These are phyloP conservation scores for Solanum pinnatisectum DNA, from an alignment of 257 asterid species.

Conservation along the genomic window DNA sequence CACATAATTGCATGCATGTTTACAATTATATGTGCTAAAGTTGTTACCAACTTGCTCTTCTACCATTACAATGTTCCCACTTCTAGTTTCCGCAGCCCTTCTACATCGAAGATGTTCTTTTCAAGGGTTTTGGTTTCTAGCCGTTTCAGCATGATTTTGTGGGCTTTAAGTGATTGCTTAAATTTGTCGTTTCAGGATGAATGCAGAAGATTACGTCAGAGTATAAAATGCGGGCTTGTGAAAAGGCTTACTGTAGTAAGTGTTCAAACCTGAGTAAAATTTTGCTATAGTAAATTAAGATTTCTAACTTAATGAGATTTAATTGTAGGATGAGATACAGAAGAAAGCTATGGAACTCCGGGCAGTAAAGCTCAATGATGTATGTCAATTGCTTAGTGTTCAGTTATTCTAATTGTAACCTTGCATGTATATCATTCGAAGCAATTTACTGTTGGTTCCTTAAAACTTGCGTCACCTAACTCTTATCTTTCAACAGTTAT, in stretches of 20 bases:
- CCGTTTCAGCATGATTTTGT: not conserved
- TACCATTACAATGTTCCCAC: not conserved
- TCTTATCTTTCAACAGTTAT: not conserved
- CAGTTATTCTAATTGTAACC: not conserved
- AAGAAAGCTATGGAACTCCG: conserved; percentile 66
- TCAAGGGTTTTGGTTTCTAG: not conserved
- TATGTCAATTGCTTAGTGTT: conserved; percentile 12
- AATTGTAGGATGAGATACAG: conserved; percentile 64
- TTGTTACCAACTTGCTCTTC: not conserved
- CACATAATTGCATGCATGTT: not conserved
- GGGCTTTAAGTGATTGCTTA: not conserved
- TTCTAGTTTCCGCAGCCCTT: not conserved
- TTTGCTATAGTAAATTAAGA: not conserved
- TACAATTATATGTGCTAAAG: not conserved
- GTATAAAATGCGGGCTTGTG: conserved; percentile 73
- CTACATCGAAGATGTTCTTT: not conserved
- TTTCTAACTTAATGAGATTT: not conserved
- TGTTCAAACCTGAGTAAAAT: not conserved
- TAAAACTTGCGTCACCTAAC: not conserved
- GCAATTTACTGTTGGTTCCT: not conserved
- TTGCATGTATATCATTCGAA: not conserved
- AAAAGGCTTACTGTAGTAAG: conserved; percentile 72
- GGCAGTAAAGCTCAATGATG: conserved; percentile 52
- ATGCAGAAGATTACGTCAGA: conserved; percentile 73
- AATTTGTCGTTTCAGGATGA: conserved; percentile 49